Conservation (phyloP, 768 basidiomycete genomes). For the Ramaria sp. region DNA sequence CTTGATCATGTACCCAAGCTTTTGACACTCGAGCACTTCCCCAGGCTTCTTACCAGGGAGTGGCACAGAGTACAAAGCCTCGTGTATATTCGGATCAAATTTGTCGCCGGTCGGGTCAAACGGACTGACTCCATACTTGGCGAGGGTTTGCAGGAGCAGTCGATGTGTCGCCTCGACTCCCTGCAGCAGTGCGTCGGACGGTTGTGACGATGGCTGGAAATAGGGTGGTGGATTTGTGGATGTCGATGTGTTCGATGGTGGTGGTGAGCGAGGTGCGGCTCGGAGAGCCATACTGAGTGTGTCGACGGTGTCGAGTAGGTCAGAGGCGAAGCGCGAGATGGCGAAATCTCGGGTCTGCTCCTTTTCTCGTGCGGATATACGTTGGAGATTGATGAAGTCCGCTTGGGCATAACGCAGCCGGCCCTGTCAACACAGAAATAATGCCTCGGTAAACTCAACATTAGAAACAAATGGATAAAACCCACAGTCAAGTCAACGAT, state of each 20-base stretch:
- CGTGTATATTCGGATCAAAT: conserved; percentile 93
- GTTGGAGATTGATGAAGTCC: conserved; percentile 91
- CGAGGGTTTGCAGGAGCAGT: conserved; percentile 78
- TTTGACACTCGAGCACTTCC: conserved; percentile 82
- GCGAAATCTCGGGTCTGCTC: conserved; percentile 90
- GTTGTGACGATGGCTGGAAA: conserved; percentile 22
- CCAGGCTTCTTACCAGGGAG: conserved; percentile 85
- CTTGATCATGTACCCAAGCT: conserved; percentile 90
- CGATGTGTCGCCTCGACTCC: conserved; percentile 93
- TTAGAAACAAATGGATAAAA: conserved; percentile 6
- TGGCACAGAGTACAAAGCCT: conserved; percentile 90
- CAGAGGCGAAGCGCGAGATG: conserved; percentile 82
- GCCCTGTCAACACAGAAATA: conserved; percentile 37
- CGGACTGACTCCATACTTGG: conserved; percentile 83
- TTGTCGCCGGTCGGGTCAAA: conserved; percentile 88
- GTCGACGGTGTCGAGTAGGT: conserved; percentile 84
- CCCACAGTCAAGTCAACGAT: conserved; percentile 79
- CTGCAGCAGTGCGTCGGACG: conserved; percentile 42
- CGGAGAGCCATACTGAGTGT: conserved; percentile 79
- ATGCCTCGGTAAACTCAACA: conserved; percentile 4
- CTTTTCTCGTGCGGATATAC: conserved; percentile 84
- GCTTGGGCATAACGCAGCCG: conserved; percentile 88
- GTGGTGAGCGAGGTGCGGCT: conserved; percentile 50
- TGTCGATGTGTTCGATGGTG: conserved; percentile 16
- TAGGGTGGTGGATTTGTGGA: conserved; percentile 15